Conservation (phyloP, 2,329 filamentous ascomycete species). For the Fonsecaea erecta region DNA sequence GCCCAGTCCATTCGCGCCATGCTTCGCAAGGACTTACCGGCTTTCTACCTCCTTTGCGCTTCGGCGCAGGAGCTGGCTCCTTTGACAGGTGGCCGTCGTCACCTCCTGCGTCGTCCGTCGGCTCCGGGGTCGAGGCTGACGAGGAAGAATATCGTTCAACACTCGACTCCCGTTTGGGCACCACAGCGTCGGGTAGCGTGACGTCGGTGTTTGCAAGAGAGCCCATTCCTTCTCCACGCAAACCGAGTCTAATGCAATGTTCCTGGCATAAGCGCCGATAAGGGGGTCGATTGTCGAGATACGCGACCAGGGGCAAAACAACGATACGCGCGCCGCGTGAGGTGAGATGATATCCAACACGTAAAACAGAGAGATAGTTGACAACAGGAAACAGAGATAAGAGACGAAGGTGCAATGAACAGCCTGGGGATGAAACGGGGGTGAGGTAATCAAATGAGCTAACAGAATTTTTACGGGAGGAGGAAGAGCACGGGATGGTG, state of each 20-base stretch:
- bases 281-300: constrained; percentile 10
- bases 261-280: constrained; percentile 38
- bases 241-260: constrained; percentile 37
- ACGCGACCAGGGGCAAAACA: constrained; percentile 25
- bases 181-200: constrained; percentile 48
- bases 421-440: constrained; percentile 20
- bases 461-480: constrained; percentile 34
- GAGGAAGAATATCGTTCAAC: constrained; percentile 51
- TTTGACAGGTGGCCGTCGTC: constrained; percentile 36
- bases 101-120: constrained; percentile 45
- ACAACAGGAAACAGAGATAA: constrained; percentile 40
- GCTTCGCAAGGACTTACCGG: constrained; percentile 67
- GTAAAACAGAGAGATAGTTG: constrained; percentile 36
- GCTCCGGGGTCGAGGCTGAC: constrained; percentile 53
- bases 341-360: constrained; percentile 33
- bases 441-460: constrained; percentile 40
- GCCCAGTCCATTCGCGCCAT: background rate
- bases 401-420: constrained; percentile 37
- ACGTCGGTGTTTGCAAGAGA: constrained; percentile 49
- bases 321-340: constrained; percentile 24
- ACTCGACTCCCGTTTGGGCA: constrained; percentile 50
- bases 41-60: constrained; percentile 96
- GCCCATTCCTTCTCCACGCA: constrained; percentile 45
- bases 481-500: constrained; percentile 23
- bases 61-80: constrained; percentile 64